Base-by-base conservation (phyloP, 768 basidiomycete genomes). In the Mycena chlorophos region DNA sequence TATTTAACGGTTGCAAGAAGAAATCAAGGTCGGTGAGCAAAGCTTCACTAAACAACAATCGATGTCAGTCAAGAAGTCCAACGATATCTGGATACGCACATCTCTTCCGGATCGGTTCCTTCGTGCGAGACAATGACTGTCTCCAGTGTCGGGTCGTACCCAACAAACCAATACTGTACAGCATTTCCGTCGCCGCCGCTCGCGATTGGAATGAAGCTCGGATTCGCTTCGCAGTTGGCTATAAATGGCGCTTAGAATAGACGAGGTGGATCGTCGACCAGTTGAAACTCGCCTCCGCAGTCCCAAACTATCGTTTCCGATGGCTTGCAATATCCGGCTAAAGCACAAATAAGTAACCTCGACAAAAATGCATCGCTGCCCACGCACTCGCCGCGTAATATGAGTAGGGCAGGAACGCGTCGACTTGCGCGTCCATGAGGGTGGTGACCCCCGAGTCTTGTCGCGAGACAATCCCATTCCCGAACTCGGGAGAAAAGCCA, bases 261-360 rank as follows among this genome's bases (percentile, higher is more conserved):
- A n/a, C n/a, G n/a, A n/a, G n/a, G n/a, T n/a, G n/a, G n/a, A n/a
- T n/a, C n/a, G n/a, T n/a, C n/a, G n/a, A n/a, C n/a, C n/a, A n/a
- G n/a, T n/a, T n/a, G n/a, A n/a, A n/a, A 69, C 73, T 8, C 49
- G 77, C 77, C 57, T 63, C 81, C 79, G 53, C 80, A 82, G 26
- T 70, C 58, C 81, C 80, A 82, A 30, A 70, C 65, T 26, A 73
- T 49, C 3, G 77, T 79, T 26, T 65, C 59, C 6, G 68, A 34
- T 16, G 78, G 68, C 3, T 60, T 48, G 52, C 80, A 82, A 53
- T 79, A 78, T 1, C 69, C 78, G 10, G 77, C 55, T n/a, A n/a
- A n/a, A n/a, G n/a, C n/a, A n/a, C n/a, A n/a, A n/a, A n/a, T n/a
- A n/a, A n/a, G n/a, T n/a, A n/a, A n/a, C n/a, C n/a, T n/a, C n/a